Conservation (phyloP, 2,329 filamentous ascomycete species). For the Aspergillus fumigatiaffinis region DNA sequence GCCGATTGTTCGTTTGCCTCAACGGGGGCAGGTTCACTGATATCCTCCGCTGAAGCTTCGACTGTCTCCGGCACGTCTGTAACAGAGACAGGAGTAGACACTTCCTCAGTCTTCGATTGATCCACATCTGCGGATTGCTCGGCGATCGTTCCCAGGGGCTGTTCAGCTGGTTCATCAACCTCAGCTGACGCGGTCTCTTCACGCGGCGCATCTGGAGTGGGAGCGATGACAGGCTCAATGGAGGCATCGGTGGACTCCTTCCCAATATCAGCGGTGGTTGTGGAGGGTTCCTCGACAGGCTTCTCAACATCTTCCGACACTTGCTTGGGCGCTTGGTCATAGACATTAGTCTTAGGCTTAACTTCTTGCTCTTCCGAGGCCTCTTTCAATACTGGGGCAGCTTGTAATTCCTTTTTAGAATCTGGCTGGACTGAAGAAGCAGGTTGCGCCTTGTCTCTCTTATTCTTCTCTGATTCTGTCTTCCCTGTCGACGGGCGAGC, state of each 20-base stretch:
- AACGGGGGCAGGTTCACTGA: neutral
- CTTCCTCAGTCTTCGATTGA: conserved; percentile 2
- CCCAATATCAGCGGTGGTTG: neutral
- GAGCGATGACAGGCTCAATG: neutral
- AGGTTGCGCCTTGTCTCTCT: conserved; percentile 5
- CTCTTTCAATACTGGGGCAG: conserved; percentile 6
- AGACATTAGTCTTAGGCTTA: neutral
- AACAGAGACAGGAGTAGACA: conserved; percentile 1
- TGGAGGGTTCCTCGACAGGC: neutral
- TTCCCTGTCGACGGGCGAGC: conserved; percentile 20
- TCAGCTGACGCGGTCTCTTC: conserved; percentile 7
- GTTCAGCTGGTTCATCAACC: conserved; percentile 8
- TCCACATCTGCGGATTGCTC: conserved; percentile 6
- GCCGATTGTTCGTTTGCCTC: neutral
- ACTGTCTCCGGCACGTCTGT: conserved; percentile 53
- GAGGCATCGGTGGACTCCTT: neutral
- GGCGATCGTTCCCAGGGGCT: conserved; percentile 5
- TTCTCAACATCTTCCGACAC: neutral
- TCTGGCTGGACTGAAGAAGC: neutral
- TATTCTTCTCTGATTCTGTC: conserved; percentile 2
- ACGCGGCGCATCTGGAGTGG: conserved; percentile 6
- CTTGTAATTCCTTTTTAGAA: conserved; percentile 1
- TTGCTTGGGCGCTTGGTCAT: neutral
- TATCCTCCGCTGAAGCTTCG: conserved; percentile 2
- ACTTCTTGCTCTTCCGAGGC: conserved; percentile 3